Evolutionary conservation across 345 rosid genomes (phyloP), one percentile per base, ranked within the genome.

Genomic region (Arabis alpina): DNA sequence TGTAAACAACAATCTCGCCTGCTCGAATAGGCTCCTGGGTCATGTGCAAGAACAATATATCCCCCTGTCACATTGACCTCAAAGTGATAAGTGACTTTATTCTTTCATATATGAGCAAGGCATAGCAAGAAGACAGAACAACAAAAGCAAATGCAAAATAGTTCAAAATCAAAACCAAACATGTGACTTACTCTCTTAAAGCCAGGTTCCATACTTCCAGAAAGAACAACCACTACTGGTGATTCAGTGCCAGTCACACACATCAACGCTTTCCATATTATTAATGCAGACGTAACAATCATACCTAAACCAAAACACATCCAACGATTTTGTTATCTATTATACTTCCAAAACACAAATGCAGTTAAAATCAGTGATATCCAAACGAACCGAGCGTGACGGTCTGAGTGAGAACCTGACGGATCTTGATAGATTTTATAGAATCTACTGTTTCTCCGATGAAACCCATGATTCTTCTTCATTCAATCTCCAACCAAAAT

Each of bases 181-280:
- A 53, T 49, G 64, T 32, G 32, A 66, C 79, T 64, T 71, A 91
- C 99, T 81, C 99, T 95, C 83, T 95, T 81, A 83, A 95, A 92
- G 37, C 96, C 99, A 54, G 99, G 99, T 77, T 95, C 99, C 98
- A 95, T 95, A 70, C 99, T 95, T 79, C 82, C 99, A 3, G 99
- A 95, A 54, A 92, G 98, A 77, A 94, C 94, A 56, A 92, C 98
- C 30, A 95, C 98, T 5, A 95, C 94, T n/a, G 98, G 98, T 37
- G 98, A 95, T 80, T 95, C 98, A 68, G 92, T 90, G 19, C 98
- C 98, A 40, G 98, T 95, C 44, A 92, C 28, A 76, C 98, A 92
- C 93, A 95, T 90, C 84, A 95, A 80, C 1, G 83, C 87, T 83
- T 92, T 92, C 99, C 99, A 92, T 82, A 92, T 88, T 61, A 95